A percentile compares a stretch with the other conserved stretches of the same genome.
Evolutionary conservation across 176 grass and related monocot genomes (phyloP).

Genomic region (Poa pratensis): DNA sequence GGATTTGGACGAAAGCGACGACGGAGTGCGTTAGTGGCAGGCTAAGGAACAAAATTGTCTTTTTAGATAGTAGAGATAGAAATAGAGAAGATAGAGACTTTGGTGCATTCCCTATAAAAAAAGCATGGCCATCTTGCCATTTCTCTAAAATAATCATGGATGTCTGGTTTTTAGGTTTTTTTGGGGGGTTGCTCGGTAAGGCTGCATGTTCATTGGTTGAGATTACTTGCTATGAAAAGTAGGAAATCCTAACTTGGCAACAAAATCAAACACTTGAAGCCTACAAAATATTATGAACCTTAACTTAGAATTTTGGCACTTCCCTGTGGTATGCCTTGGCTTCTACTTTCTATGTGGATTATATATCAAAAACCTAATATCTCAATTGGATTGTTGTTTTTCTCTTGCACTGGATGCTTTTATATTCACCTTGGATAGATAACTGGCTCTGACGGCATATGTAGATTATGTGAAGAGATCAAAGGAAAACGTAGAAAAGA

Average conservation of each 20-base stretch:
- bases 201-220: not conserved
- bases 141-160: not conserved
- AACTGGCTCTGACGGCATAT: not conserved
- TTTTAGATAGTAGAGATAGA: no score
- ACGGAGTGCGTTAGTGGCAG: no score
- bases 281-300: not conserved
- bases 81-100: no score
- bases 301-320: not conserved
- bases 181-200: not conserved
- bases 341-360: not conserved
- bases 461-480: slow-evolving; percentile 28
- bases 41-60: no score
- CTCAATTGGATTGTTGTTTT: not conserved
- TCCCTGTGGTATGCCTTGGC: not conserved
- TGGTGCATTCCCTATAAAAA: no score
- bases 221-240: not conserved
- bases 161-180: not conserved
- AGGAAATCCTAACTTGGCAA: not conserved
- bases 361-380: not conserved
- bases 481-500: slow-evolving; percentile 28
- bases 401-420: not conserved
- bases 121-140: no score
- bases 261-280: not conserved
- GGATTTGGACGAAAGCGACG: no score
- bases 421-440: not conserved